phyloP scores from a whole-genome alignment of 441 rosid species.

The Iberis amara region DNA sequence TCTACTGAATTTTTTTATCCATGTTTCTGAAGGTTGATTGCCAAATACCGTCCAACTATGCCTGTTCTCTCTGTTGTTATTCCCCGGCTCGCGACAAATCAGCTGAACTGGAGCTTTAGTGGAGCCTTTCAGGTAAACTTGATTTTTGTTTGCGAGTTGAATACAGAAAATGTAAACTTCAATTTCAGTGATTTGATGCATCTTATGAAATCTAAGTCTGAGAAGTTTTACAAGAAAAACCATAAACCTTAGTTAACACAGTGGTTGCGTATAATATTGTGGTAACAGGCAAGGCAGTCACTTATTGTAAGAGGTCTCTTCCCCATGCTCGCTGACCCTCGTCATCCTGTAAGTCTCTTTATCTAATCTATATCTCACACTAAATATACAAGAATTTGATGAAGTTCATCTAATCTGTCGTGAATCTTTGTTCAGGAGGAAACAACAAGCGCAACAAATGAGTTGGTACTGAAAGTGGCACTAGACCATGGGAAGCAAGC shows the following conservation, averaged over 20 bases:
- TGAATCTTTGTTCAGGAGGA: constrained; percentile 68
- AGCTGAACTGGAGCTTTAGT: constrained; percentile 53
- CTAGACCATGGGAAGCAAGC: constrained; percentile 82
- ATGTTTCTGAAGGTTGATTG: constrained; percentile 41
- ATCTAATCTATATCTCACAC: too few species aligned
- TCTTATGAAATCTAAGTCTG: too few species aligned
- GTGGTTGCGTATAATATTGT: neutral
- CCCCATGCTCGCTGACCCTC: constrained; percentile 96
- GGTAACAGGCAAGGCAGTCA: constrained; percentile 76
- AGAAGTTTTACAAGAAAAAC: too few species aligned
- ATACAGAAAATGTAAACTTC: too few species aligned
- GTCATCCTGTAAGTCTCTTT: constrained; percentile 63
- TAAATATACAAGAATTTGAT: too few species aligned
- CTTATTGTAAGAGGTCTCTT: constrained; percentile 85
- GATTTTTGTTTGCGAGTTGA: neutral
- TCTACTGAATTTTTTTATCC: neutral
- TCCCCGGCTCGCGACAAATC: constrained; percentile 59
- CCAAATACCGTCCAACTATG: constrained; percentile 70
- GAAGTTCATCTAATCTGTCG: neutral
- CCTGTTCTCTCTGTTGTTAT: constrained; percentile 65
- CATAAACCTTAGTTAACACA: too few species aligned
- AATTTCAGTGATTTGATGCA: too few species aligned
- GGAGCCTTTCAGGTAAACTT: constrained; percentile 58
- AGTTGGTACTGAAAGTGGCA: constrained; percentile 86
- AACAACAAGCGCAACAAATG: constrained; percentile 74